phyloP scores from a whole-genome alignment of 2,329 filamentous ascomycete genomes.

The Plenodomus tracheiphilus region DNA sequence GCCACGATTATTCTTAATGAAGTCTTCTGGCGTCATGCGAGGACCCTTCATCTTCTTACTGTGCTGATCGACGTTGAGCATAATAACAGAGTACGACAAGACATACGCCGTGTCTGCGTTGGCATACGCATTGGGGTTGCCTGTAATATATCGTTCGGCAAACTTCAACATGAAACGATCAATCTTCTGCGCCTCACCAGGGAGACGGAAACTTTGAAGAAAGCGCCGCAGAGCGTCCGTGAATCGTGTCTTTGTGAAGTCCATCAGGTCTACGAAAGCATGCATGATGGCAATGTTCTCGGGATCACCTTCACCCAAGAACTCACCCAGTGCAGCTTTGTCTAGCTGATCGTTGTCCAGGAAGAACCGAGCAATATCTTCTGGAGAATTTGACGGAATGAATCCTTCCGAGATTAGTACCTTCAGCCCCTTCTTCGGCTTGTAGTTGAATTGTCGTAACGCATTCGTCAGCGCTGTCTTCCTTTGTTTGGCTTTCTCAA shows the following conservation, averaged over 20 bases:
- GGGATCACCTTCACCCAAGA: conserved; percentile 87
- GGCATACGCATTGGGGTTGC: conserved; percentile 95
- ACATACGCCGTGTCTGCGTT: conserved; percentile 98
- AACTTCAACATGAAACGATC: conserved; percentile 99
- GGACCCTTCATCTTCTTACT: conserved; percentile 79
- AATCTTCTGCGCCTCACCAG: conserved; percentile 97
- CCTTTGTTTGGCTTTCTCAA: conserved; percentile 92
- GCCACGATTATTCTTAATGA: conserved; percentile 98
- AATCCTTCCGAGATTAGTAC: conserved; percentile 81
- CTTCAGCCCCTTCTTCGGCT: conserved; percentile 92
- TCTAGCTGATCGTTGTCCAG: conserved; percentile 80
- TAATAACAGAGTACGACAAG: conserved; percentile 91
- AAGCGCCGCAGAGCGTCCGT: conserved; percentile 91
- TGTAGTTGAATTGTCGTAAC: conserved; percentile 94
- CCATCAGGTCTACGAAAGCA: conserved; percentile 93
- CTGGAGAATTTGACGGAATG: conserved; percentile 75
- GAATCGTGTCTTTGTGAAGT: conserved; percentile 88
- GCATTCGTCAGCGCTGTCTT: conserved; percentile 92
- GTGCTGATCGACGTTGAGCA: conserved; percentile 95
- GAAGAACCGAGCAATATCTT: conserved; percentile 84
- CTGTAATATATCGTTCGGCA: conserved; percentile 90
- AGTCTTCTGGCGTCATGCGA: conserved; percentile 94
- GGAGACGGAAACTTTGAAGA: conserved; percentile 89
- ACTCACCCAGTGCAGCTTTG: conserved; percentile 92
- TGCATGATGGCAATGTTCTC: conserved; percentile 98